These are phyloP conservation scores for Mortierella sp. DNA, from an alignment of 371 early-diverging fungal genomes.

Conservation along the genomic window DNA sequence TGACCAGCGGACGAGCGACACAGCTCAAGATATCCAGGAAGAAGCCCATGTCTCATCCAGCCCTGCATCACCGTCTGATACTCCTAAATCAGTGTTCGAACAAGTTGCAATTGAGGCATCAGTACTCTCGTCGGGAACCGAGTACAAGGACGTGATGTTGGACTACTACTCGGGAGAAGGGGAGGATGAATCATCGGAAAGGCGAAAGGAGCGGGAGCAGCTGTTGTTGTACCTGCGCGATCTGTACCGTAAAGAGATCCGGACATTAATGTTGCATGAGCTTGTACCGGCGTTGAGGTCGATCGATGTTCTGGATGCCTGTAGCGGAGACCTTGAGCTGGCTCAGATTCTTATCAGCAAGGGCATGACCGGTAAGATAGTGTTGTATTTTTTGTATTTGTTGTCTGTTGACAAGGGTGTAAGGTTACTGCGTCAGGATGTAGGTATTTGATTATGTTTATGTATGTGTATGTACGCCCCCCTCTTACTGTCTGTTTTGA, in stretches of 20 bases:
- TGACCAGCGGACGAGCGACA: not conserved
- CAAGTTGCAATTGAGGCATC: not conserved
- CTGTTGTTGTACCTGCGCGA: slow-evolving; percentile 29
- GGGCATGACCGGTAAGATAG: slow-evolving; percentile 35
- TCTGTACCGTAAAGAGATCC: slow-evolving; percentile 21
- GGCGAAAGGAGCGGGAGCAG: slow-evolving; percentile 3
- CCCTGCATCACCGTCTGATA: not conserved
- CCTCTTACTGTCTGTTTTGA: not conserved
- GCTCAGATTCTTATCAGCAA: slow-evolving; percentile 10
- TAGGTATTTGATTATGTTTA: not conserved
- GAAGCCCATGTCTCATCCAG: not conserved
- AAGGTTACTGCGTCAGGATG: not conserved
- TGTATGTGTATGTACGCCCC: not conserved
- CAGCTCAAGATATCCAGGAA: not conserved
- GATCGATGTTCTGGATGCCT: slow-evolving; percentile 49
- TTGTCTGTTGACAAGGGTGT: not conserved
- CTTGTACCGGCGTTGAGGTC: slow-evolving; percentile 27
- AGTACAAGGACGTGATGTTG: slow-evolving; percentile 8
- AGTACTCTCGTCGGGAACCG: not conserved
- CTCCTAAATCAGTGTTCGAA: not conserved
- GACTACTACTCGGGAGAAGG: slow-evolving; percentile 16
- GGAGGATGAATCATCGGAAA: not conserved
- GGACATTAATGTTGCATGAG: slow-evolving; percentile 24
- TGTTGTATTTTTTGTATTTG: not conserved
- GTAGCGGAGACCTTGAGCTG: slow-evolving; percentile 29